Evolutionary conservation across 2,329 filamentous ascomycete species (phyloP), one percentile per base, ranked within the genome.

Genomic region (Hymenoscyphus albidus): DNA sequence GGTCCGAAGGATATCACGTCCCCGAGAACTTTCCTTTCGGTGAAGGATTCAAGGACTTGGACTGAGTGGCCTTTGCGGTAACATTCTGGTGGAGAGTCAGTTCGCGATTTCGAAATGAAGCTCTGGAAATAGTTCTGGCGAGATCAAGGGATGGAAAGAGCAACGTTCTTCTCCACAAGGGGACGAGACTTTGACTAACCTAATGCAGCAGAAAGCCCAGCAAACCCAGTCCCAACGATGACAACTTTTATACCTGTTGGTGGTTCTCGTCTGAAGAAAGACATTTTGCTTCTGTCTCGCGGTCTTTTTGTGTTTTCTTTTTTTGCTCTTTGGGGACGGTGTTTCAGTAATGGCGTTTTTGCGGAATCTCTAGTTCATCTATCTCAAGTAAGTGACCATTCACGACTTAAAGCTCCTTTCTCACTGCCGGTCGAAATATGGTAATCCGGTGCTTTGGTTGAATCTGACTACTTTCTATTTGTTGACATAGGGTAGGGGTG

Each of bases 151-250:
- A n/a, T 4, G 2, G 27, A 3, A 27, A 27, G 27, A 27, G 27
- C 27, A 27, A 27, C 27, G 35, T 35, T 35, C 35, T 51, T n/a
- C 10, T 16, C 18, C 4, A 9, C 5, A 18, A 18, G n/a, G 16
- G 10, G 44, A 18, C 18, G 16, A 48, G 44, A 51, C 2, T 22
- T 22, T 18, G 10, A 10, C 48, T 54, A 22, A 54, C 48, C 48
- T 12, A 54, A 84, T 22, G 84, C 83, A 12, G 84, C 83, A 9
- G 85, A 85, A 39, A 88, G 77, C 22, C 85, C 86, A 56, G 83
- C 86, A 62, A 88, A 85, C 7, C 85, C 85, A 68, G 79, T 80
- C 14, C 83, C 83, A 5, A 85, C 81, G 59, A 85, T 80, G 39
- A 84, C 74, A 38, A 85, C 79, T 48, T 79, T 77, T 68, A 84